Conservation (phyloP, 805 yeast species). For the Debaryomyces castellii region DNA sequence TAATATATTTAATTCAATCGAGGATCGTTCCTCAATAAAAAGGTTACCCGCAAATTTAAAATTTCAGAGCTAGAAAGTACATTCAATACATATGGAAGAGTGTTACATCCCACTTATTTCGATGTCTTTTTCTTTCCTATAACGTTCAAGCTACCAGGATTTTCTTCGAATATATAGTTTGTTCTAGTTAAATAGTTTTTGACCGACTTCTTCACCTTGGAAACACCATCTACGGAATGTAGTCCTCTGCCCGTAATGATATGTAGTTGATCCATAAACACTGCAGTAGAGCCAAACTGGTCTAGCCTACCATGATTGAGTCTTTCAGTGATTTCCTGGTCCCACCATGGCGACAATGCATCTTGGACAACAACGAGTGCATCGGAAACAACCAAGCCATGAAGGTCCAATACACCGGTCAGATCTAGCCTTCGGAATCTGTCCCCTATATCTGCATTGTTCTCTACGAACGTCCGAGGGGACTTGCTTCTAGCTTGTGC, state of each 20-base stretch:
- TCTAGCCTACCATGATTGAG: constrained; percentile 35
- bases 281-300: constrained; percentile 33
- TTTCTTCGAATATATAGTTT: constrained; percentile 48
- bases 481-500: background rate
- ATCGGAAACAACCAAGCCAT: constrained; percentile 46
- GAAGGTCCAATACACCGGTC: constrained; percentile 50
- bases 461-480: background rate
- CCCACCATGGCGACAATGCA: constrained; percentile 62
- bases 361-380: constrained; percentile 41
- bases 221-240: constrained; percentile 59
- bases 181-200: constrained; percentile 33
- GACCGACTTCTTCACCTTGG: constrained; percentile 48
- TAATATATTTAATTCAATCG: background rate
- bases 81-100: no score
- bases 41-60: background rate
- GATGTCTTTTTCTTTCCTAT: constrained; percentile 12
- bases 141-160: constrained; percentile 22
- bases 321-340: constrained; percentile 46
- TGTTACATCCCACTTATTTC: background rate
- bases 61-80: no score
- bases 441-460: background rate
- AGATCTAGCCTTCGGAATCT: constrained; percentile 4
- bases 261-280: constrained; percentile 41
- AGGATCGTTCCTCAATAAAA: background rate
- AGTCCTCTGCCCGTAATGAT: constrained; percentile 71